Percentiles rank a stretch among this genome's conserved stretches.
Conservation (phyloP, 225 moss, liverwort and hornwort species). For the Climacium dendroides region DNA sequence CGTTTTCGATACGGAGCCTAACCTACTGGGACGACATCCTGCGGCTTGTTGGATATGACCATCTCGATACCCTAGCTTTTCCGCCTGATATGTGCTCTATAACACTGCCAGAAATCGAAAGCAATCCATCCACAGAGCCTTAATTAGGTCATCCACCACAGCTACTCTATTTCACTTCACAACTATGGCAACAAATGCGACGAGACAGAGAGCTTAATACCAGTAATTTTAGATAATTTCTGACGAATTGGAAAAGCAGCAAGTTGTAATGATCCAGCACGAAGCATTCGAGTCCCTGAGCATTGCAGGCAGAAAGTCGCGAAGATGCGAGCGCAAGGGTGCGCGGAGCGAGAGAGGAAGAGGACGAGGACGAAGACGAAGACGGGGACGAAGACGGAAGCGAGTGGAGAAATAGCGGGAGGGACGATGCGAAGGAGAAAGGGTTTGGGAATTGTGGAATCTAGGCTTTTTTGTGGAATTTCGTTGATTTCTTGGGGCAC, state of each 20-base stretch:
- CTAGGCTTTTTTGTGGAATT: background rate
- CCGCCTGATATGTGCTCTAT: constrained; percentile 28
- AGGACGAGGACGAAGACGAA: background rate
- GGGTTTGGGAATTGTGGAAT: background rate
- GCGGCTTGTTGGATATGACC: background rate
- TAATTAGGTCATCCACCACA: background rate
- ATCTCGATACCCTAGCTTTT: constrained; percentile 33
- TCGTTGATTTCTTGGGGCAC: background rate
- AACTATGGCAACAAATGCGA: background rate
- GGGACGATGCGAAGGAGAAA: background rate
- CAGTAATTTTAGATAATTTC: background rate
- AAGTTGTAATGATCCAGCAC: background rate
- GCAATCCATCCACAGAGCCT: background rate
- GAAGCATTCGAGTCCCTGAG: background rate
- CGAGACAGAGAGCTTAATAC: background rate
- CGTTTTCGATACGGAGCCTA: background rate
- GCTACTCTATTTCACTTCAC: background rate
- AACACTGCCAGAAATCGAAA: background rate
- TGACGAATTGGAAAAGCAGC: background rate
- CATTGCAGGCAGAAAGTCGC: background rate
- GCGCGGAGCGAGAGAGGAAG: background rate
- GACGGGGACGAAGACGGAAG: background rate
- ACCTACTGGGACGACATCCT: background rate
- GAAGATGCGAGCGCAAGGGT: background rate
- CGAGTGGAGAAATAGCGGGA: background rate